These are phyloP conservation scores for Starmerella asiatica DNA, from an alignment of 805 yeast species.

Conservation along the genomic window DNA sequence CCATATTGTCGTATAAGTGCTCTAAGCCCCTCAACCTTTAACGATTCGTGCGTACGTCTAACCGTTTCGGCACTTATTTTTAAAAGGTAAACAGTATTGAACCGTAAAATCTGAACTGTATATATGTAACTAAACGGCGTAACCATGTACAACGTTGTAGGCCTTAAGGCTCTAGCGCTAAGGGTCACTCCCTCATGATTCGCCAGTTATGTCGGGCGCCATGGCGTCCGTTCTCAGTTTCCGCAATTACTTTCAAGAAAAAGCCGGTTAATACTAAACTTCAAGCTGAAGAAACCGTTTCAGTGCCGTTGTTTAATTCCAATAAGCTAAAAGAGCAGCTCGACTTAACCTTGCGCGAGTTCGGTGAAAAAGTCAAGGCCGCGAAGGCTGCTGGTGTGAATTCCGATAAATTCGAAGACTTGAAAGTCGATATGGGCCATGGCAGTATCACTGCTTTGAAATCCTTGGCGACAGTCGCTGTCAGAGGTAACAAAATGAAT, in stretches of 20 bases:
- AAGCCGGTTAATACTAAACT: constrained; percentile 4
- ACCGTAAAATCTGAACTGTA: too few species aligned
- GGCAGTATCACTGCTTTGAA: constrained; percentile 39
- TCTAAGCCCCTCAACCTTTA: too few species aligned
- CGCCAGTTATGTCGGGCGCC: neutral
- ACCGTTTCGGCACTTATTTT: too few species aligned
- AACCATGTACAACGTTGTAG: too few species aligned
- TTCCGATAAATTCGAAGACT: constrained; percentile 49
- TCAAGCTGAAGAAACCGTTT: constrained; percentile 3
- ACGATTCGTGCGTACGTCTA: too few species aligned
- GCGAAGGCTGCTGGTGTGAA: constrained; percentile 57
- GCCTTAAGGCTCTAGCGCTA: too few species aligned
- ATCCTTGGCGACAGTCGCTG: constrained; percentile 25
- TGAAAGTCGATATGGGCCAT: constrained; percentile 39
- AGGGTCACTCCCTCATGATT: neutral
- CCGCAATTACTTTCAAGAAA: constrained; percentile 5
- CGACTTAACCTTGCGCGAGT: constrained; percentile 25
- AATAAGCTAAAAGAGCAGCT: constrained; percentile 8
- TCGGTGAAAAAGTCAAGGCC: constrained; percentile 43
- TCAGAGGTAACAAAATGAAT: constrained; percentile 32
- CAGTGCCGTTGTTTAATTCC: constrained; percentile 8
- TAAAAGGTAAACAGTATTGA: too few species aligned
- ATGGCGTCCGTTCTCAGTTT: neutral
- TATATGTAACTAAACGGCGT: too few species aligned
- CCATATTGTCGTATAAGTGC: too few species aligned